Evolutionary conservation across 805 yeast genomes (phyloP), one percentile per base, ranked within the genome.

Genomic region (Komagataella ulmi): DNA sequence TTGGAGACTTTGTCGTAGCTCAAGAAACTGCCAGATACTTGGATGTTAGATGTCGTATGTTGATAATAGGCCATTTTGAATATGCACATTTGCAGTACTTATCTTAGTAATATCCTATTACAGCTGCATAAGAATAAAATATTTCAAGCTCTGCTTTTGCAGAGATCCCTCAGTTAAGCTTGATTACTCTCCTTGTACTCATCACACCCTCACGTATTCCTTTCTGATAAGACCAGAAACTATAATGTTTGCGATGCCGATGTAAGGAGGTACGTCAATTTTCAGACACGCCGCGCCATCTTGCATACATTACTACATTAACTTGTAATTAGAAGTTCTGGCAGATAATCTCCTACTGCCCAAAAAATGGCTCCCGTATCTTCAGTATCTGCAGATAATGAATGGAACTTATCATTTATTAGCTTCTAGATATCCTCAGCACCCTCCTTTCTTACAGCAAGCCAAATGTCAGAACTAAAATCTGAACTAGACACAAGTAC

Each of bases 401-500:
- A 30, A 30, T 30, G 14, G 40, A 10, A 4, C 10, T 30, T 10
- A 30, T 30, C n/a, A 3, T 30, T 30, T 30, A 30, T 30, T 30
- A 30, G n/a, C 14, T 8, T 8, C 14, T 30, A 14, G 14, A 10
- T 30, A 10, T 2, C n/a, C 40, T 30, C 14, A 10, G 4, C 14
- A 1, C 40, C 14, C 40, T 30, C 10, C 2, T 14, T 12, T 4
- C 40, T 8, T 30, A 30, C 8, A 30, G 14, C 14, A 12, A 30
- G 14, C 6, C 5, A 14, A 30, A 30, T 30, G 40, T 30, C 40
- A 10, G 40, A 30, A 10, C n/a, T 43, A 12, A 36, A 51, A 10
- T 18, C 64, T 14, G 67, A 72, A 8, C 57, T 74, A 44, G 47
- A 45, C 47, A n/a, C 47, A 7, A 18, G 24, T 18, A 45, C 47